Evolutionary conservation across 305 asterid genomes (phyloP), one percentile per base, ranked within the genome.

Genomic region (Fraxinus nigra): DNA sequence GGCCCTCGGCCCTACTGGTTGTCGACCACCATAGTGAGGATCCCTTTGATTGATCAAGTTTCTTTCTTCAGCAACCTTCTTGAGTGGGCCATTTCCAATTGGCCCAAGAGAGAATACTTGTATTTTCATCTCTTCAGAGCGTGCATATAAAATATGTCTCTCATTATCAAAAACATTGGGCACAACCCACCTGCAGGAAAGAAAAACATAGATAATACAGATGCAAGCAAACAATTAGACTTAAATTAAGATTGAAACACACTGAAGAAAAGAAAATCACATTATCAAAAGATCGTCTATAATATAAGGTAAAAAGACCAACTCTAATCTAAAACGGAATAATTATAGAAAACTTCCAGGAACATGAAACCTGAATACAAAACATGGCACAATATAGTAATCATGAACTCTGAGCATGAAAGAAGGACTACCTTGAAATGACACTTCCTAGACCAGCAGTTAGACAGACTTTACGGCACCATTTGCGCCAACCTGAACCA

Each of bases 401-500:
- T 69, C 83, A 83, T 20, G 81, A 81, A 37, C 51, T 40, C 48
- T 40, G 48, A 40, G 48, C 48, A 75, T 77, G 48, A 34, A 54
- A 69, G 65, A 34, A 72, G 65, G 67, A 77, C 69, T 89, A 94
- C 99, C 99, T 94, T 14, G 99, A 97, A 89, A 97, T 91, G 80
- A 88, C 93, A 86, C 92, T 93, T 88, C 97, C 97, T 30, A 97
- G 80, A 79, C 98, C 98, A 81, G 98, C 87, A 85, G 98, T 97
- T 69, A 94, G 84, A 84, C 98, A 94, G 38, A 97, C 89, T 89
- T 94, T 97, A 80, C 96, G 93, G 82, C 98, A 93, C n/a, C 95
- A 97, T 82, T 90, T 97, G 81, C 92, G 92, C 99, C 99, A 97
- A 85, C 95, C 94, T 11, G 98, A 93, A 88, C 99, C 98, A 78